Evolutionary conservation across 106 monocot species (phyloP).

Genomic region (Phalaenopsis equestris): DNA sequence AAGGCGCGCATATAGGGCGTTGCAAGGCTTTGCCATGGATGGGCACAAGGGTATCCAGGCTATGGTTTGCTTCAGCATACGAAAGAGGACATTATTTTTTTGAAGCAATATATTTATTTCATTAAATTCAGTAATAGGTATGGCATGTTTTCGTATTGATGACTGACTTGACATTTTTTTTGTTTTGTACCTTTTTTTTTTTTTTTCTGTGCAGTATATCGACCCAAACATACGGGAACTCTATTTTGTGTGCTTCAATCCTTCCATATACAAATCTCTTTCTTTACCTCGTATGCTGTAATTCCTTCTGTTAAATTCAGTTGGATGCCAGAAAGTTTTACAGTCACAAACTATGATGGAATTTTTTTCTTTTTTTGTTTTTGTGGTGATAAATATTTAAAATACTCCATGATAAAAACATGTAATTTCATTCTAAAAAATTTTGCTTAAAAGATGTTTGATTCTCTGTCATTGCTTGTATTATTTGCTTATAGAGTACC

Average conservation of each 20-base stretch:
- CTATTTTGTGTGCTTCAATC: not conserved
- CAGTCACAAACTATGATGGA: not conserved
- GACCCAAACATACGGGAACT: not conserved
- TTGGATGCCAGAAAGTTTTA: not conserved
- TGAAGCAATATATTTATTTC: not conserved
- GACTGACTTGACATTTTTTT: not conserved
- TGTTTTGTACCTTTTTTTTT: not conserved
- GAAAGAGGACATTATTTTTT: not conserved
- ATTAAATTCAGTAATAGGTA: not conserved
- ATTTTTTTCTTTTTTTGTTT: not conserved
- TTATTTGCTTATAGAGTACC: not conserved
- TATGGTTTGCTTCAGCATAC: not conserved
- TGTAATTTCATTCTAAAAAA: constrained; percentile 1
- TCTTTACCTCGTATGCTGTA: not conserved
- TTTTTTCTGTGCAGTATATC: not conserved
- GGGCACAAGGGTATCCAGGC: no score
- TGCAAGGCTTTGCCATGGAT: no score
- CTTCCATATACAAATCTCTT: not conserved
- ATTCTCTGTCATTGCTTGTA: not conserved
- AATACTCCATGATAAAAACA: not conserved
- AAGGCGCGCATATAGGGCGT: no score
- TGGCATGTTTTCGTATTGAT: not conserved
- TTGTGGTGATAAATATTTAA: not conserved
- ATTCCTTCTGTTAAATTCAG: not conserved
- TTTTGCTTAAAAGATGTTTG: not conserved